These are phyloP conservation scores for Clausena lansium DNA, from an alignment of 345 rosid species.

Conservation along the genomic window DNA sequence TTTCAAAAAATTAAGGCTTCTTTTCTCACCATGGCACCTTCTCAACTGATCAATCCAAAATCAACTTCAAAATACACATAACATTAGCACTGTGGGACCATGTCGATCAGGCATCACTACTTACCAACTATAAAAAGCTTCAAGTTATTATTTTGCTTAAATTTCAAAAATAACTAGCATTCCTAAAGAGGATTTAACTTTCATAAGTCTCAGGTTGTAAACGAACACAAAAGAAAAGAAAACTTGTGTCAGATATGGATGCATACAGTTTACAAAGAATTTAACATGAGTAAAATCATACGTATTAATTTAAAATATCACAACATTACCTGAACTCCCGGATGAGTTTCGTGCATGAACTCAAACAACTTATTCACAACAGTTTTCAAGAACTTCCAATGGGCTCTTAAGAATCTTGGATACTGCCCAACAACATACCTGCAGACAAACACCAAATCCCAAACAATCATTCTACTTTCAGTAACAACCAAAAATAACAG, in stretches of 20 bases:
- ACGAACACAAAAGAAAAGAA: not conserved
- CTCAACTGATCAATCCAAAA: not conserved
- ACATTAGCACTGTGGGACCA: not conserved
- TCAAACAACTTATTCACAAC: conserved; percentile 98
- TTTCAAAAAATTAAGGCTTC: not conserved
- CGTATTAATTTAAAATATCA: not conserved
- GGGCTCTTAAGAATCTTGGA: conserved; percentile 98
- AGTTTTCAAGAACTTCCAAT: conserved; percentile 98
- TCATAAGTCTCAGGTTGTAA: not conserved
- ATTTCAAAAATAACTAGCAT: not conserved
- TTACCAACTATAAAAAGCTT: not conserved
- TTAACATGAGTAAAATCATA: not conserved
- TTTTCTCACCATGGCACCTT: not conserved
- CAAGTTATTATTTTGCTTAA: not conserved
- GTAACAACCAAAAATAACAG: not conserved
- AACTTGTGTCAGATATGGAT: not conserved
- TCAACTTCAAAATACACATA: not conserved
- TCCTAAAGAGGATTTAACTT: not conserved
- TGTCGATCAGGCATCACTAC: not conserved
- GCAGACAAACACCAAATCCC: conserved; percentile 7
- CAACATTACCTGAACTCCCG: conserved; percentile 90
- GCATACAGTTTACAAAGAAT: not conserved
- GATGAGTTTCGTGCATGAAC: conserved; percentile 99
- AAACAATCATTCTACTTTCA: not conserved
- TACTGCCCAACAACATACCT: conserved; percentile 99